A percentile compares a stretch with the other conserved stretches of the same genome.
Conservation (phyloP, 257 asterid genomes). For the Fraxinus pennsylvanica region DNA sequence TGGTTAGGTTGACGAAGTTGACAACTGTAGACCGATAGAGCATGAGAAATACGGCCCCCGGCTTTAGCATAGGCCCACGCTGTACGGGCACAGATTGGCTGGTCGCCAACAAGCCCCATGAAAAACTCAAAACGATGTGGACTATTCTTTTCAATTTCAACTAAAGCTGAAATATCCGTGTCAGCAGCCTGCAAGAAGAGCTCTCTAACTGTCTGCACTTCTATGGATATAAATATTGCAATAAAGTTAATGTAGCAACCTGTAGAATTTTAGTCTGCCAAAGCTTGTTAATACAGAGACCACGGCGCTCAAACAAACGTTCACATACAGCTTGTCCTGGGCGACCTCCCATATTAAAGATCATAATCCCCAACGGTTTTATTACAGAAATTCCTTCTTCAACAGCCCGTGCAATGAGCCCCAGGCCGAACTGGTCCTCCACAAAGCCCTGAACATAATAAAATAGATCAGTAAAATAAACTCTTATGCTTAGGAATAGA, state of each 20-base stretch:
- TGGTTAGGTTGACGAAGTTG: slow-evolving; percentile 88
- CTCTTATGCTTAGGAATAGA: slow-evolving; percentile 11
- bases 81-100: slow-evolving; percentile 96
- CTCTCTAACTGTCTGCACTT: slow-evolving; percentile 29
- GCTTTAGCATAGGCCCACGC: slow-evolving; percentile 98
- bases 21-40: slow-evolving; percentile 93
- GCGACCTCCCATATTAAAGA: slow-evolving; percentile 98
- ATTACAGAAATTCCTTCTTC: slow-evolving; percentile 98
- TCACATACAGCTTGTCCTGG: slow-evolving; percentile 97
- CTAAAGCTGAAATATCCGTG: slow-evolving; percentile 96
- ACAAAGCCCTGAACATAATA: slow-evolving; percentile 76
- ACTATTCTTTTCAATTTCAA: slow-evolving; percentile 95
- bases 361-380: slow-evolving; percentile 96
- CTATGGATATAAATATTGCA: slow-evolving; percentile 17
- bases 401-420: slow-evolving; percentile 96
- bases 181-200: slow-evolving; percentile 86
- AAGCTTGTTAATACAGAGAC: slow-evolving; percentile 81
- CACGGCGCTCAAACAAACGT: slow-evolving; percentile 98
- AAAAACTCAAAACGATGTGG: slow-evolving; percentile 98
- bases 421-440: slow-evolving; percentile 98
- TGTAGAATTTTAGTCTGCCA: slow-evolving; percentile 99
- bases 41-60: slow-evolving; percentile 96
- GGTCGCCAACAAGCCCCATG: slow-evolving; percentile 98
- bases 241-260: slow-evolving; percentile 43
- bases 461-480: slow-evolving; percentile 20